A percentile compares a stretch with the other conserved stretches of the same genome.
These are phyloP conservation scores for Pleurotus eryngii DNA, from an alignment of 768 basidiomycete genomes.

Conservation along the genomic window DNA sequence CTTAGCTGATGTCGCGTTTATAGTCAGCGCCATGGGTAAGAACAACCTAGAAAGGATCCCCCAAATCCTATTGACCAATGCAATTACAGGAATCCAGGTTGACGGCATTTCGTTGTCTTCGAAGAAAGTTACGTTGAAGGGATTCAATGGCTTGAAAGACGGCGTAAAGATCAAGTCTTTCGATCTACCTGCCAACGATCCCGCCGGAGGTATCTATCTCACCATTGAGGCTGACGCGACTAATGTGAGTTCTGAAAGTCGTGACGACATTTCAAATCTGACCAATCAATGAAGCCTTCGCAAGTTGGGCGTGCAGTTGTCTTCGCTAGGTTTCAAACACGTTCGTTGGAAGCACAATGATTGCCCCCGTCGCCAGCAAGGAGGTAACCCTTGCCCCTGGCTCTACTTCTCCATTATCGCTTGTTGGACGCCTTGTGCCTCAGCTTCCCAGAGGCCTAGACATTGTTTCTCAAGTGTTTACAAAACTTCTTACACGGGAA, in stretches of 20 bases:
- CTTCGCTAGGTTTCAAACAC: conserved; percentile 60
- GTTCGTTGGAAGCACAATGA: conserved; percentile 46
- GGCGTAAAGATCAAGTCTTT: conserved; percentile 65
- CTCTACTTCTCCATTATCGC: conserved; percentile 46
- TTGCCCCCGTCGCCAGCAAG: conserved; percentile 55
- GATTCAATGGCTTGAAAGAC: conserved; percentile 63
- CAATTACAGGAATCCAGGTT: conserved; percentile 49
- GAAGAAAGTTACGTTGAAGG: conserved; percentile 62
- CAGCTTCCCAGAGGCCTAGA: conserved; percentile 53
- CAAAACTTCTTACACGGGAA: conserved; percentile 66
- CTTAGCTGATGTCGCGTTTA: background rate
- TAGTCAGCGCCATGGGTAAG: conserved; percentile 56
- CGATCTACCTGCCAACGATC: conserved; percentile 68
- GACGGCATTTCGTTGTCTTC: conserved; percentile 49
- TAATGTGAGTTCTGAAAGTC: conserved; percentile 43
- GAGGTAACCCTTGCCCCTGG: conserved; percentile 53
- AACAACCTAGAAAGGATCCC: background rate
- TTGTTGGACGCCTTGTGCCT: conserved; percentile 63
- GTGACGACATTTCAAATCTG: background rate
- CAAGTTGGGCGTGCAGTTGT: conserved; percentile 73
- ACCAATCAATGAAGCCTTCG: conserved; percentile 45
- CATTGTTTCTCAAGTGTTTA: conserved; percentile 63
- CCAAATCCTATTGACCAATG: background rate
- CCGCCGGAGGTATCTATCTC: conserved; percentile 66
- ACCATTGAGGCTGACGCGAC: conserved; percentile 56